Evolutionary conservation across 805 yeast genomes (phyloP).

Genomic region (Soucietia sequanensis): DNA sequence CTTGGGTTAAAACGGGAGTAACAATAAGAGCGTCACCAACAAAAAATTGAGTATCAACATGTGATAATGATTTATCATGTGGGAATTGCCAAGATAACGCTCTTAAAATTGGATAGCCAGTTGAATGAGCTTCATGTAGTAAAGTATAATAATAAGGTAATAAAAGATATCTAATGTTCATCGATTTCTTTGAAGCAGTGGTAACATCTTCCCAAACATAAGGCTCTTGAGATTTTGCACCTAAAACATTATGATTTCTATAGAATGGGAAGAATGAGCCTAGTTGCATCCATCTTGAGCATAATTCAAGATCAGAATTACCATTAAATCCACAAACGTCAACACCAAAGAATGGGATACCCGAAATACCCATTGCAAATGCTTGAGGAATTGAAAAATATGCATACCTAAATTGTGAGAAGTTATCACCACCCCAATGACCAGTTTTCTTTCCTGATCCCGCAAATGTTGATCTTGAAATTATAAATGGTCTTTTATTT

Average conservation of each 20-base stretch:
- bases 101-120: constrained; percentile 21
- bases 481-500: constrained; percentile 22
- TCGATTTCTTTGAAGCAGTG: constrained; percentile 22
- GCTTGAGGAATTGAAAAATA: constrained; percentile 26
- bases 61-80: constrained; percentile 12
- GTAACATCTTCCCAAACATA: constrained; percentile 27
- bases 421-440: constrained; percentile 27
- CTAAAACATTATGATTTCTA: constrained; percentile 28
- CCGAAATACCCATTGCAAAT: constrained; percentile 18
- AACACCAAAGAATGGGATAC: constrained; percentile 26
- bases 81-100: constrained; percentile 24
- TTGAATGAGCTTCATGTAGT: constrained; percentile 18
- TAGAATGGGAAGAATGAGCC: constrained; percentile 34
- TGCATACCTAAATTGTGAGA: constrained; percentile 16
- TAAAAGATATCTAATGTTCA: constrained; percentile 36
- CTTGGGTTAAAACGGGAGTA: constrained; percentile 24
- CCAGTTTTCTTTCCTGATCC: constrained; percentile 20
- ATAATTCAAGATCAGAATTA: constrained; percentile 23
- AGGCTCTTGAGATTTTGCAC: constrained; percentile 27
- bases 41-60: constrained; percentile 20
- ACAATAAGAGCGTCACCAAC: constrained; percentile 24
- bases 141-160: constrained; percentile 27
- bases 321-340: constrained; percentile 25
- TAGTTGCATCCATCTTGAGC: constrained; percentile 32
- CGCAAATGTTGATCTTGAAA: constrained; percentile 19